A percentile compares a stretch with the other conserved stretches of the same genome.
These are phyloP conservation scores for Wickerhamomyces xylosicus DNA, from an alignment of 805 yeast genomes.

Conservation along the genomic window DNA sequence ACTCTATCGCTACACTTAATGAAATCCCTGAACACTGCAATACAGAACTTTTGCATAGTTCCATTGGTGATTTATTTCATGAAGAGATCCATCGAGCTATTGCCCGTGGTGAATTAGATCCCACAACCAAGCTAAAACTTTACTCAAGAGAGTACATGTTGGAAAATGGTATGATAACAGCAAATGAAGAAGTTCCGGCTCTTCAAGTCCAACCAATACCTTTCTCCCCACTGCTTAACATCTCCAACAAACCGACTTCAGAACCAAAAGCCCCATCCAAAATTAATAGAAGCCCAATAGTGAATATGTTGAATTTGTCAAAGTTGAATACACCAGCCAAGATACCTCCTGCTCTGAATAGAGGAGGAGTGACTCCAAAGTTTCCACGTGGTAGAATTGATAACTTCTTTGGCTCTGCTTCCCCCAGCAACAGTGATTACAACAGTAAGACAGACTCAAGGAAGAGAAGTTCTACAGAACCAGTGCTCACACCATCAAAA, in stretches of 20 bases:
- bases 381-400: slow-evolving; percentile 4
- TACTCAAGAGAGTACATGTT: slow-evolving; percentile 11
- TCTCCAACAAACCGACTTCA: not conserved
- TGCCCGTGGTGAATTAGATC: slow-evolving; percentile 60
- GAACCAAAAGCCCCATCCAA: slow-evolving; percentile 1
- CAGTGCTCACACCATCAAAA: not conserved
- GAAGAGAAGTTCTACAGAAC: not conserved
- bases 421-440: too few relatives aligned
- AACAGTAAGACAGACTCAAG: not conserved
- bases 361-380: slow-evolving; percentile 2
- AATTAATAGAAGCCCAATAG: not conserved
- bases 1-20: slow-evolving; percentile 45
- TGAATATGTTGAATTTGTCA: not conserved
- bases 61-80: slow-evolving; percentile 28
- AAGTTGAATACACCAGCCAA: not conserved
- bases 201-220: not conserved
- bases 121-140: slow-evolving; percentile 26
- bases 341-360: not conserved
- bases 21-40: slow-evolving; percentile 31
- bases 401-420: slow-evolving; percentile 7
- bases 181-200: not conserved
- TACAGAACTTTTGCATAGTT: slow-evolving; percentile 22
- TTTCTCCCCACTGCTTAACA: not conserved
- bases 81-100: slow-evolving; percentile 41
- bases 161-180: not conserved